These are phyloP conservation scores for Bipolaris bicolor DNA, from an alignment of 2,329 filamentous ascomycete species.

Conservation along the genomic window DNA sequence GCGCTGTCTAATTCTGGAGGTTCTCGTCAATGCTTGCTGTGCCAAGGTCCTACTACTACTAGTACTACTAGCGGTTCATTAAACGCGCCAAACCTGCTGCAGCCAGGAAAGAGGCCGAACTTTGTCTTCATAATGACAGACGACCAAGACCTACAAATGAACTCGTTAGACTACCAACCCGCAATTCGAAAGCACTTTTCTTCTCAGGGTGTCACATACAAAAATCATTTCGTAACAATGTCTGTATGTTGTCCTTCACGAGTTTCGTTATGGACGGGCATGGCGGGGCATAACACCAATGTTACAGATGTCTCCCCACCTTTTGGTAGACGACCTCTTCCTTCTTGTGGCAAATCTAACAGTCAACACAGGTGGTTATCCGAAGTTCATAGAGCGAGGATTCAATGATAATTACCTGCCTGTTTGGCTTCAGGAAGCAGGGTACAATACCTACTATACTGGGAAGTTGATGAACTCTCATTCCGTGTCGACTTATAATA, in stretches of 20 bases:
- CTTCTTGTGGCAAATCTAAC: background rate
- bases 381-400: constrained; percentile 68
- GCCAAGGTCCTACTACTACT: no score
- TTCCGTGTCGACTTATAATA: constrained; percentile 64
- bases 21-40: no score
- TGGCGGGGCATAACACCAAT: background rate
- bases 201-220: background rate
- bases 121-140: constrained; percentile 71
- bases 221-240: background rate
- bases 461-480: constrained; percentile 73
- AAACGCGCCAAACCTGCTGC: background rate
- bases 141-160: constrained; percentile 64
- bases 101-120: constrained; percentile 49
- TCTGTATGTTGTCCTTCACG: background rate
- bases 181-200: background rate
- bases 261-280: background rate
- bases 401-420: constrained; percentile 71
- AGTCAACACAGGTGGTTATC: constrained; percentile 59
- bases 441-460: constrained; percentile 72
- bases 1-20: no score
- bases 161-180: constrained; percentile 4
- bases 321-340: background rate
- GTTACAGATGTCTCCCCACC: background rate
- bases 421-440: constrained; percentile 68
- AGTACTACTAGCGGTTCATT: background rate